phyloP scores from a whole-genome alignment of 2,329 filamentous ascomycete genomes.

The Penicillium sp. region DNA sequence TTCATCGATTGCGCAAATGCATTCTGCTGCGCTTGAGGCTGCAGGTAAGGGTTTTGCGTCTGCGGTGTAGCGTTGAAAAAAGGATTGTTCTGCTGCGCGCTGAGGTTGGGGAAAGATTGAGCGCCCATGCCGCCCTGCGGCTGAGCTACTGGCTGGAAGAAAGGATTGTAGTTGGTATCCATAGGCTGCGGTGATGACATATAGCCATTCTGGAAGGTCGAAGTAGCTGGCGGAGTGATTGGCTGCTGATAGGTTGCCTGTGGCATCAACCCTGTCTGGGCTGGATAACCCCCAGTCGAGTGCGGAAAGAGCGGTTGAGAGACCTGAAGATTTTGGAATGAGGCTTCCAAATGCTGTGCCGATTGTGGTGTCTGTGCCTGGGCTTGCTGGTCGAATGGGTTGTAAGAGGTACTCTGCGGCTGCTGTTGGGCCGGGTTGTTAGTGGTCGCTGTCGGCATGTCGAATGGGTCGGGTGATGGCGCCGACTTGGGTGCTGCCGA shows the following conservation, averaged over 20 bases:
- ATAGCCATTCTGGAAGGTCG: conserved; percentile 39
- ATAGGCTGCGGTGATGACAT: conserved; percentile 41
- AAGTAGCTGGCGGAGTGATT: conserved; percentile 48
- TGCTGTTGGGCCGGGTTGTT: conserved; percentile 38
- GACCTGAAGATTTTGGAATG: conserved; percentile 76
- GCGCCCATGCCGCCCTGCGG: conserved; percentile 32
- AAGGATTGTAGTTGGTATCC: conserved; percentile 47
- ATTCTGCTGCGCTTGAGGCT: conserved; percentile 30
- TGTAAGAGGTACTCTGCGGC: conserved; percentile 53
- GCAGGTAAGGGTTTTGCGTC: conserved; percentile 27
- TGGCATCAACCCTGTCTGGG: conserved; percentile 45
- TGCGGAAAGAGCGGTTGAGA: conserved; percentile 74
- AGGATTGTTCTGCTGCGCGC: conserved; percentile 37
- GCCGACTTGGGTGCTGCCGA: conserved; percentile 47
- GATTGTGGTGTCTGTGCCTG: conserved; percentile 31
- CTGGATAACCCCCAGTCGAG: conserved; percentile 67
- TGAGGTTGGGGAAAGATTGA: conserved; percentile 31
- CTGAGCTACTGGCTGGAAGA: conserved; percentile 44
- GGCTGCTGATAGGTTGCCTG: conserved; percentile 48
- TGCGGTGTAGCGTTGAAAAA: conserved; percentile 37
- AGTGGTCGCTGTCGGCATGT: conserved; percentile 49
- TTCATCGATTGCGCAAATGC: conserved; percentile 17
- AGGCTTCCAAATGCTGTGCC: conserved; percentile 60
- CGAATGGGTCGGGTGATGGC: conserved; percentile 68
- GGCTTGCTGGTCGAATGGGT: conserved; percentile 66